Percentiles rank a stretch among this genome's conserved stretches.
Evolutionary conservation across 1,284 basidiomycete genomes (phyloP).

Genomic region (Cryptococcus jaspeensis): DNA sequence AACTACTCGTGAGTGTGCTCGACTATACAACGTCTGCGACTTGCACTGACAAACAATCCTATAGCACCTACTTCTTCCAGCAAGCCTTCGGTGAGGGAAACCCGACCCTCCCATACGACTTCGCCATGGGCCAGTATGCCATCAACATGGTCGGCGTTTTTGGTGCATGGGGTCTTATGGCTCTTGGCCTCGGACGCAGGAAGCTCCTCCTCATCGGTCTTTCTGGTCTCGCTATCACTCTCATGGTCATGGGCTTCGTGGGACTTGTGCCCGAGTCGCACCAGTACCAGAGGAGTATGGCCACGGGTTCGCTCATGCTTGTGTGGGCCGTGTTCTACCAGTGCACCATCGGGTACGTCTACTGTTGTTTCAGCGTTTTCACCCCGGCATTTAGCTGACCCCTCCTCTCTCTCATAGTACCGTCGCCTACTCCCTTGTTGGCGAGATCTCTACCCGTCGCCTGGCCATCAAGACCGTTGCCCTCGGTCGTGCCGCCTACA

Average conservation of each 20-base stretch:
- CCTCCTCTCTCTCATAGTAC: conserved; percentile 8
- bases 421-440: conserved; percentile 51
- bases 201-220: conserved; percentile 55
- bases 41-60: conserved; percentile 19
- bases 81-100: conserved; percentile 53
- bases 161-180: conserved; percentile 50
- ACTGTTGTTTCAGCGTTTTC: not conserved
- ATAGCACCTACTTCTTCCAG: conserved; percentile 51
- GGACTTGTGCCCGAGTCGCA: conserved; percentile 45
- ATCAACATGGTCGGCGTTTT: conserved; percentile 42
- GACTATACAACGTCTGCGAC: too few relatives aligned
- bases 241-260: conserved; percentile 56
- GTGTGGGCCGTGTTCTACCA: conserved; percentile 51
- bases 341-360: conserved; percentile 44
- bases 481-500: conserved; percentile 52
- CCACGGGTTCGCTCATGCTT: conserved; percentile 52
- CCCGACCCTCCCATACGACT: conserved; percentile 49
- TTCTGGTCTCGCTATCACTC: conserved; percentile 48
- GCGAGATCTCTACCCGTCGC: conserved; percentile 54
- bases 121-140: conserved; percentile 49
- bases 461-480: conserved; percentile 58
- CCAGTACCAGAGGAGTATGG: conserved; percentile 35
- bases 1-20: conserved; percentile 28
- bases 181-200: conserved; percentile 51
- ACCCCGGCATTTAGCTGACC: not conserved